Percentiles rank a stretch among this genome's conserved stretches.
phyloP scores from a whole-genome alignment of 305 asterid genomes.

The Fraxinus velutina region DNA sequence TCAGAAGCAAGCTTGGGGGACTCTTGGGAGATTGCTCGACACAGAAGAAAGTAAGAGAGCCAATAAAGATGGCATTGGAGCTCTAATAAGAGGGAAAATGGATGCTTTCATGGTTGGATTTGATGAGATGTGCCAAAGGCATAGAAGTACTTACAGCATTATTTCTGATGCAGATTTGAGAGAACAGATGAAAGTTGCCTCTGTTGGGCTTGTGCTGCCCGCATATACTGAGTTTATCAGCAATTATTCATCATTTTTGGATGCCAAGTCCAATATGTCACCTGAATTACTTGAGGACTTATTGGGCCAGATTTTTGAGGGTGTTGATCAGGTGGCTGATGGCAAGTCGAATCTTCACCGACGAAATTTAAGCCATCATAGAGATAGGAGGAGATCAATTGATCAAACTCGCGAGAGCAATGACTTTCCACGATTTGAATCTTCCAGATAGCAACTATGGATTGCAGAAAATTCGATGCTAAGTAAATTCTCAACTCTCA shows the following conservation, averaged over 20 bases:
- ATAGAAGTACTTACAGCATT: slow-evolving; percentile 45
- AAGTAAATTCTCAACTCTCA: neutral
- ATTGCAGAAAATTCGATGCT: neutral
- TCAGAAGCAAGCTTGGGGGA: slow-evolving; percentile 77
- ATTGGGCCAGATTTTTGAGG: slow-evolving; percentile 48
- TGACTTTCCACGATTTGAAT: slow-evolving; percentile 24
- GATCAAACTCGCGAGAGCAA: slow-evolving; percentile 34
- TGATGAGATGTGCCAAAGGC: slow-evolving; percentile 53
- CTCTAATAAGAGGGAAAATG: slow-evolving; percentile 40
- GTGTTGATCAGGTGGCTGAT: slow-evolving; percentile 23
- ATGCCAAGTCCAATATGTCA: slow-evolving; percentile 32
- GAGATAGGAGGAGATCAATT: slow-evolving; percentile 29
- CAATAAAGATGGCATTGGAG: slow-evolving; percentile 32
- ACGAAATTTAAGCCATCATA: slow-evolving; percentile 20
- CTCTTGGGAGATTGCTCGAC: slow-evolving; percentile 46
- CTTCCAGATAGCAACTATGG: neutral
- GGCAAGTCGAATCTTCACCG: slow-evolving; percentile 24
- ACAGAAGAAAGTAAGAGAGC: slow-evolving; percentile 33
- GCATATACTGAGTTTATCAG: slow-evolving; percentile 46
- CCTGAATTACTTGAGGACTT: slow-evolving; percentile 42
- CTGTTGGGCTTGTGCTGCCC: slow-evolving; percentile 50
- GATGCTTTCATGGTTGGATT: slow-evolving; percentile 52
- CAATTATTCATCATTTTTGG: slow-evolving; percentile 32
- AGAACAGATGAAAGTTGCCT: slow-evolving; percentile 66
- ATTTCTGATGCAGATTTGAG: slow-evolving; percentile 72